These are phyloP conservation scores for Phlebopus sp. DNA, from an alignment of 1,284 basidiomycete species.

Conservation along the genomic window DNA sequence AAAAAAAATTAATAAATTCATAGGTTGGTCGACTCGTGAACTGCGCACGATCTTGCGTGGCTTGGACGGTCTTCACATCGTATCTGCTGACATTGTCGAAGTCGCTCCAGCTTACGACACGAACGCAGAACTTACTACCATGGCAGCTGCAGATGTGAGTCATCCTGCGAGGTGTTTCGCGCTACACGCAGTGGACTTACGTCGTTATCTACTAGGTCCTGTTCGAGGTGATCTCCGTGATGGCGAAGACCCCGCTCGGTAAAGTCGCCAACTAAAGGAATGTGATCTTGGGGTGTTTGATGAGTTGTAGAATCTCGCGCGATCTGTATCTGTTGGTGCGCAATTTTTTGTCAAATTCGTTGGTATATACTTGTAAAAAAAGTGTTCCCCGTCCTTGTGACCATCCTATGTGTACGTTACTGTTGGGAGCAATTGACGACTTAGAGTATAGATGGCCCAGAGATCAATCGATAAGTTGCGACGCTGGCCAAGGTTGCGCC, in stretches of 20 bases:
- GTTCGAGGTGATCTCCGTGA: slow-evolving; percentile 72
- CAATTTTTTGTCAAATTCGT: too few relatives aligned
- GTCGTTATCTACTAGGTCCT: slow-evolving; percentile 45
- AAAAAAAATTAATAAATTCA: slow-evolving; percentile 17
- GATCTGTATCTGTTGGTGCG: too few relatives aligned
- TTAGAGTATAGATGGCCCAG: too few relatives aligned
- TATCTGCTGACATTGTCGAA: slow-evolving; percentile 80
- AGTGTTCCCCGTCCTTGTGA: too few relatives aligned
- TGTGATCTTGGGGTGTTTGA: too few relatives aligned
- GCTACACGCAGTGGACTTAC: background rate
- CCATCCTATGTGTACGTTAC: too few relatives aligned
- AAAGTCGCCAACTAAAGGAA: slow-evolving; percentile 37
- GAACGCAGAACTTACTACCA: slow-evolving; percentile 74
- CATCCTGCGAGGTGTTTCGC: background rate
- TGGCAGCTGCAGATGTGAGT: slow-evolving; percentile 77
- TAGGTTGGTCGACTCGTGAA: slow-evolving; percentile 76
- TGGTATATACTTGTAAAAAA: too few relatives aligned
- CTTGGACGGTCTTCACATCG: slow-evolving; percentile 67
- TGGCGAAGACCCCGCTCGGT: slow-evolving; percentile 74
- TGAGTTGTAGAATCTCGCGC: too few relatives aligned
- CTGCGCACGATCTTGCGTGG: slow-evolving; percentile 71
- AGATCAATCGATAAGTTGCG: too few relatives aligned
- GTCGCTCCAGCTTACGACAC: slow-evolving; percentile 81
- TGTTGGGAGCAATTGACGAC: too few relatives aligned
- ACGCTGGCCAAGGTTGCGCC: too few relatives aligned